Percentiles rank a stretch among this genome's conserved stretches.
phyloP scores from a whole-genome alignment of 257 asterid genomes.

The Rauvolfia tetraphylla region DNA sequence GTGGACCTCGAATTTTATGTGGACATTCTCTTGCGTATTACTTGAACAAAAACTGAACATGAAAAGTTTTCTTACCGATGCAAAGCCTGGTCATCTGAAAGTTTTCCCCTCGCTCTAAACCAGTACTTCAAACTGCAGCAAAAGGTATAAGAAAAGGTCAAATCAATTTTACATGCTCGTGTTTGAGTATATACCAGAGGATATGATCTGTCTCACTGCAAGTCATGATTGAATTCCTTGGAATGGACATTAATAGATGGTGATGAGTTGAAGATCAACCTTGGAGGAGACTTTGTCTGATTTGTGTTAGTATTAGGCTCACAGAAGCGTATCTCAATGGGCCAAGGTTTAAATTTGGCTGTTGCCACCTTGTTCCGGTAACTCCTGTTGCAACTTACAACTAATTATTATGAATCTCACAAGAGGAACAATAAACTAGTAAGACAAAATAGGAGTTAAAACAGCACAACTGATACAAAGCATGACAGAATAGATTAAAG shows the following conservation, averaged over 20 bases:
- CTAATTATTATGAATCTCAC: not conserved
- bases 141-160: not conserved
- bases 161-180: not conserved
- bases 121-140: conserved; percentile 78
- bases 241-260: conserved; percentile 17
- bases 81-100: conserved; percentile 88
- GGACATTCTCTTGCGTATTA: not conserved
- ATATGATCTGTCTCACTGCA: conserved; percentile 8
- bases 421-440: not conserved
- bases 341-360: conserved; percentile 73
- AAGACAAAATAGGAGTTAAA: not conserved
- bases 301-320: conserved; percentile 62
- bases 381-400: conserved; percentile 49
- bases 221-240: conserved; percentile 16
- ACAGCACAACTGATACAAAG: not conserved
- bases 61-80: conserved; percentile 60
- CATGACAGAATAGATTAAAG: not conserved
- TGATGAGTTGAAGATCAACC: conserved; percentile 40
- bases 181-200: conserved; percentile 4
- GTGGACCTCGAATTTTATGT: not conserved
- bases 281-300: conserved; percentile 79
- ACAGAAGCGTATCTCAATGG: conserved; percentile 83
- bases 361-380: conserved; percentile 85
- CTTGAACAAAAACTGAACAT: not conserved
- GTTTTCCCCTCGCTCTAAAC: conserved; percentile 91